phyloP scores from a whole-genome alignment of 345 rosid genomes.

The Camelina sativa region DNA sequence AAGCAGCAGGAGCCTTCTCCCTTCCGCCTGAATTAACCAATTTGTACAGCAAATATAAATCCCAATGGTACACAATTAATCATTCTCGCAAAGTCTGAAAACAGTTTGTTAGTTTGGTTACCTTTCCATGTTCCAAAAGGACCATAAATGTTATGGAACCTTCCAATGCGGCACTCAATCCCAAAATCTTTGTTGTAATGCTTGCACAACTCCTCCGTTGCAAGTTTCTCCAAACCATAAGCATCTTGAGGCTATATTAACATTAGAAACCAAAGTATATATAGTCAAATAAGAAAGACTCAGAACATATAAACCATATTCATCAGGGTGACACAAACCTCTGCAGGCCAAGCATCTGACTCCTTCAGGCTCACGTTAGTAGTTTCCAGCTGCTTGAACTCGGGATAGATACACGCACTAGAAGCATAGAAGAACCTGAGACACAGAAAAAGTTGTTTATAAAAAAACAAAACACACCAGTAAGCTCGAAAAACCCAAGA shows the following conservation, averaged over 20 bases:
- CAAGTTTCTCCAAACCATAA: constrained; percentile 98
- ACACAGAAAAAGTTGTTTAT: neutral
- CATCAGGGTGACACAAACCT: constrained; percentile 57
- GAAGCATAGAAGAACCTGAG: constrained; percentile 97
- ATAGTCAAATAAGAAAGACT: neutral
- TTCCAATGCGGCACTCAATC: constrained; percentile 91
- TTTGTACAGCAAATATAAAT: constrained; percentile 6
- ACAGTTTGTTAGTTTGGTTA: constrained; percentile 27
- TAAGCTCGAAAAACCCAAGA: neutral
- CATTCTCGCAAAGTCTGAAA: neutral
- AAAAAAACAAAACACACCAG: too few species aligned
- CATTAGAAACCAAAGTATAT: neutral
- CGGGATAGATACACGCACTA: constrained; percentile 98
- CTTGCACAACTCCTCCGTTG: constrained; percentile 96
- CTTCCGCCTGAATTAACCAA: constrained; percentile 72
- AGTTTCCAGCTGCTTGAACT: constrained; percentile 92
- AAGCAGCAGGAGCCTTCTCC: constrained; percentile 99
- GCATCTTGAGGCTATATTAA: constrained; percentile 97
- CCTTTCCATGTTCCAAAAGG: constrained; percentile 99
- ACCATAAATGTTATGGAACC: constrained; percentile 98
- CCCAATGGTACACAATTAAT: neutral
- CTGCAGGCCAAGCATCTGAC: constrained; percentile 99
- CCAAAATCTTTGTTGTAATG: constrained; percentile 96
- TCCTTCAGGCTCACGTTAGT: constrained; percentile 99
- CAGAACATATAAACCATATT: constrained; percentile 11